Conservation (phyloP, 2,329 filamentous ascomycete genomes). For the Lachnellula cervina region DNA sequence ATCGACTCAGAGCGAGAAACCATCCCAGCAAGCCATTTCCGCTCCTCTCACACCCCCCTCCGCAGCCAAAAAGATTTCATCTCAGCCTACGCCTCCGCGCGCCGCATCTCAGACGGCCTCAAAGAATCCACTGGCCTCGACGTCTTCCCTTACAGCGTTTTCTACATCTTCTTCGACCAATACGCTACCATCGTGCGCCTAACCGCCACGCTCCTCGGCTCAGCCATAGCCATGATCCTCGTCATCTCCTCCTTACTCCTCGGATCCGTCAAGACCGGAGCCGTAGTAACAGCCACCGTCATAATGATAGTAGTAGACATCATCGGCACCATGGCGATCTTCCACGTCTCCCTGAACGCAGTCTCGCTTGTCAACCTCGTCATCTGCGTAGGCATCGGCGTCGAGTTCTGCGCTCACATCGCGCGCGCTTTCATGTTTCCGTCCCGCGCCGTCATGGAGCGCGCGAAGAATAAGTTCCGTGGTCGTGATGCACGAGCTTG, state of each 20-base stretch:
- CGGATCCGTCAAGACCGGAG: conserved; percentile 75
- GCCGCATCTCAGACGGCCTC: conserved; percentile 78
- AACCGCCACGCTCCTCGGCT: conserved; percentile 72
- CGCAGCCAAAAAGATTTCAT: conserved; percentile 92
- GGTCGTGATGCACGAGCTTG: conserved; percentile 82
- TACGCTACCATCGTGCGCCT: conserved; percentile 81
- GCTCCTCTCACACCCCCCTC: conserved; percentile 81
- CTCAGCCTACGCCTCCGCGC: conserved; percentile 78
- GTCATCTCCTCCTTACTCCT: conserved; percentile 73
- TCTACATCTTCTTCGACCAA: conserved; percentile 99
- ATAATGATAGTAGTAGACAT: conserved; percentile 93
- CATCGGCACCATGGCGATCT: conserved; percentile 88
- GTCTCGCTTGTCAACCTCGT: conserved; percentile 94
- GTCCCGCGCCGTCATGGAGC: conserved; percentile 73
- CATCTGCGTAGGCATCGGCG: conserved; percentile 92
- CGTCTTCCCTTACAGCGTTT: conserved; percentile 94
- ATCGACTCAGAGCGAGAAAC: conserved; percentile 62
- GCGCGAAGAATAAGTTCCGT: conserved; percentile 70
- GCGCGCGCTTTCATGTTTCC: conserved; percentile 96
- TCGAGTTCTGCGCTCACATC: conserved; percentile 97
- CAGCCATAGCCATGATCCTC: conserved; percentile 82
- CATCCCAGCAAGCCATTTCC: conserved; percentile 83
- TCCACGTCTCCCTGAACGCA: conserved; percentile 85
- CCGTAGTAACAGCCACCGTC: conserved; percentile 80
- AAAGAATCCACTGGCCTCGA: conserved; percentile 66